These are phyloP conservation scores for Penicillium thymicola DNA, from an alignment of 2,329 filamentous ascomycete genomes.

Conservation along the genomic window DNA sequence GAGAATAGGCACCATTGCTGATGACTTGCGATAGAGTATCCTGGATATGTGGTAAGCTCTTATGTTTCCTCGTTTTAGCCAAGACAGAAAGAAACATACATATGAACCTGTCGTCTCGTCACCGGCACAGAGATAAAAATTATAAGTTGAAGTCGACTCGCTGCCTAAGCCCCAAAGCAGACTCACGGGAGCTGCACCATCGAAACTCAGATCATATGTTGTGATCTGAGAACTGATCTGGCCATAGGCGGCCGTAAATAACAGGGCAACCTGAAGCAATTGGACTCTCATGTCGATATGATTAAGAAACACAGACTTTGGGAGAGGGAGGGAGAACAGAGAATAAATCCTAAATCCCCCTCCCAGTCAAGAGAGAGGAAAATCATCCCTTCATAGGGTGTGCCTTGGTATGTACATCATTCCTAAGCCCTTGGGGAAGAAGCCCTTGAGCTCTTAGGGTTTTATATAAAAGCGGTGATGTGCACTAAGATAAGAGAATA, in stretches of 20 bases:
- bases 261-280: conserved; percentile 33
- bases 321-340: background rate
- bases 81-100: conserved; percentile 33
- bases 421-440: background rate
- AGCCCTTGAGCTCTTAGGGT: background rate
- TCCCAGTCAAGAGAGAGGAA: background rate
- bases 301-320: conserved; percentile 3
- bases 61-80: background rate
- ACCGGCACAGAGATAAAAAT: conserved; percentile 60
- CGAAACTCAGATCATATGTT: conserved; percentile 47
- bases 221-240: conserved; percentile 47
- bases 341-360: background rate
- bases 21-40: conserved; percentile 44
- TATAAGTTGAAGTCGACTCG: conserved; percentile 41
- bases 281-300: conserved; percentile 30
- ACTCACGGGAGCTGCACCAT: conserved; percentile 50
- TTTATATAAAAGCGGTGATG: background rate
- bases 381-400: conserved; percentile 5
- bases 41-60: conserved; percentile 27
- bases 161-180: conserved; percentile 20
- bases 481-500: background rate
- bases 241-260: conserved; percentile 38
- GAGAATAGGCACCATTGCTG: conserved; percentile 34
- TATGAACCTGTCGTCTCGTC: conserved; percentile 51
- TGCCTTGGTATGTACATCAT: conserved; percentile 3